These are phyloP conservation scores for Botrytis deweyae DNA, from an alignment of 2,329 filamentous ascomycete species.

Conservation along the genomic window DNA sequence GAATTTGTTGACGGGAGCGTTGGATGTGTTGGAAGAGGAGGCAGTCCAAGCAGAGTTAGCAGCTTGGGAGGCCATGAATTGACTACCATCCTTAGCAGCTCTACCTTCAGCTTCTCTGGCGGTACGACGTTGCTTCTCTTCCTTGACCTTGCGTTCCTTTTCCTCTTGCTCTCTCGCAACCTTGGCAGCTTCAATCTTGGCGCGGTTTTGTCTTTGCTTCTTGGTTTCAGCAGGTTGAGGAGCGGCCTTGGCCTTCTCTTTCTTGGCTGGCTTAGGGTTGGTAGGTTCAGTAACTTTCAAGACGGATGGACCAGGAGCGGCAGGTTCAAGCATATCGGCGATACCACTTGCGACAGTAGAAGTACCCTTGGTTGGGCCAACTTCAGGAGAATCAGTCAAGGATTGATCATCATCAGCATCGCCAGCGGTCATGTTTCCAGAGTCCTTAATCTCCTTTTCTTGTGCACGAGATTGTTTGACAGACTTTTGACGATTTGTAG, in stretches of 20 bases:
- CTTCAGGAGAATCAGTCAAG: constrained; percentile 63
- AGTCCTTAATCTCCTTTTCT: constrained; percentile 45
- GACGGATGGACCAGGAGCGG: constrained; percentile 66
- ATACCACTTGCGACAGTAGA: constrained; percentile 51
- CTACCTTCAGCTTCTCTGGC: constrained; percentile 82
- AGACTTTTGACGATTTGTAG: constrained; percentile 49
- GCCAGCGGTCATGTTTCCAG: constrained; percentile 55
- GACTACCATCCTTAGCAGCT: constrained; percentile 75
- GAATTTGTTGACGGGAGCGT: constrained; percentile 40
- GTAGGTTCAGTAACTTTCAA: constrained; percentile 72
- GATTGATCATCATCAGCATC: constrained; percentile 83
- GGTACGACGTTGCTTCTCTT: constrained; percentile 80
- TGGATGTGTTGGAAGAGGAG: constrained; percentile 27
- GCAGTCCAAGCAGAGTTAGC: constrained; percentile 48
- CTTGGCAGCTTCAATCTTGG: constrained; percentile 83
- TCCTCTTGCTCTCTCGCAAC: constrained; percentile 73
- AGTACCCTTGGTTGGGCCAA: constrained; percentile 50
- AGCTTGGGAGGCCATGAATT: constrained; percentile 51
- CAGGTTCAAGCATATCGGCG: constrained; percentile 86
- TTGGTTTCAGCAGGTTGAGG: constrained; percentile 76
- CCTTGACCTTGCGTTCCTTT: constrained; percentile 68
- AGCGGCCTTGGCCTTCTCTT: constrained; percentile 56
- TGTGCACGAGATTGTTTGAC: constrained; percentile 67
- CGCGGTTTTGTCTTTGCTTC: constrained; percentile 91
- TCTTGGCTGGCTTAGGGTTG: constrained; percentile 57